These are phyloP conservation scores for Chytriomyces hyalinus DNA, from an alignment of 192 early-diverging fungal genomes.

Conservation along the genomic window DNA sequence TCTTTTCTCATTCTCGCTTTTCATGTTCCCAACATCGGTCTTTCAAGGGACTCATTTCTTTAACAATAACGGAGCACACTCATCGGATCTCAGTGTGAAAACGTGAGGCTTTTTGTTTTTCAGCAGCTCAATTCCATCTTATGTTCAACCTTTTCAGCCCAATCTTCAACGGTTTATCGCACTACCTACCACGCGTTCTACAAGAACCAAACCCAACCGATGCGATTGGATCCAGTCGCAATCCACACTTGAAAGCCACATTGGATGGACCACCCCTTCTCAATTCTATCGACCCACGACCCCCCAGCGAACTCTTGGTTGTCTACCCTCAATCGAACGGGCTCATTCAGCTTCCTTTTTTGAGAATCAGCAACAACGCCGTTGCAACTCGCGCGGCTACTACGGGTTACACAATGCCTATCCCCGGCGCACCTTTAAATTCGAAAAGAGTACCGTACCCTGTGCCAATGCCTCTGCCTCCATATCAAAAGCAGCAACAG, in stretches of 20 bases:
- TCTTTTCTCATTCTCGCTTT: slow-evolving; percentile 82
- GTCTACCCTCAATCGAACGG: not conserved
- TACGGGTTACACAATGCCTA: not conserved
- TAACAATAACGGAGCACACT: not conserved
- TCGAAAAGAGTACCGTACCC: too few species aligned
- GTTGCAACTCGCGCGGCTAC: not conserved
- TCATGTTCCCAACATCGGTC: slow-evolving; percentile 68
- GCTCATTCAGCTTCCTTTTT: not conserved
- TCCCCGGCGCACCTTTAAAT: not conserved
- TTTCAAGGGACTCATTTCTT: slow-evolving; percentile 21
- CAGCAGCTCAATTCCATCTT: not conserved
- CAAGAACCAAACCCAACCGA: not conserved
- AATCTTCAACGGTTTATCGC: not conserved
- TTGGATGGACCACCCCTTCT: not conserved
- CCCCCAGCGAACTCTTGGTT: not conserved
- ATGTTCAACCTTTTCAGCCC: not conserved
- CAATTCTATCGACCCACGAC: not conserved
- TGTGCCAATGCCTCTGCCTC: not conserved
- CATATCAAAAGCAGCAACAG: not conserved
- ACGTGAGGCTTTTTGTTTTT: not conserved
- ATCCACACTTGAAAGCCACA: not conserved
- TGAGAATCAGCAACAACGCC: not conserved
- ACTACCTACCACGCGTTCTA: slow-evolving; percentile 19
- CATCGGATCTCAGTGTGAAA: not conserved
- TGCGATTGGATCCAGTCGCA: not conserved